Base-by-base conservation (phyloP, 768 basidiomycete species). In the Lentinula boryana region DNA sequence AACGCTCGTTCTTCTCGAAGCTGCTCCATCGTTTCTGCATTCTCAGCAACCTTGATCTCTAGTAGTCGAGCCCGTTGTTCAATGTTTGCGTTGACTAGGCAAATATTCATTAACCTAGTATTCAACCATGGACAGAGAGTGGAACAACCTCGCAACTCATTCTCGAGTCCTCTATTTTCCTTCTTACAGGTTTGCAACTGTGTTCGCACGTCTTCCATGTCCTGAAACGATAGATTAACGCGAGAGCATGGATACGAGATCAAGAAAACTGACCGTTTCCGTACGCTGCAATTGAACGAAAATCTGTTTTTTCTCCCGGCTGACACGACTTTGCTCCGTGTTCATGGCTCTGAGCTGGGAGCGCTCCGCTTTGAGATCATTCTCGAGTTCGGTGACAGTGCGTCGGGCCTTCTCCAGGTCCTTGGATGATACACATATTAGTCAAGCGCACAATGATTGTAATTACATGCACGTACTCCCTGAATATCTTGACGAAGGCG, bases 11-110 rank as follows among this genome's bases (percentile, higher is more conserved):
- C 93, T 62, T 88, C 82, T 21, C 93, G 83, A 35, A 95, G 76
- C 33, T 88, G 84, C 31, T 91, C 84, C 52, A 93, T 89, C 2
- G 83, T 82, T 61, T 84, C 82, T 0, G 77, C 72, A 61, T 92
- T 94, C 71, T 89, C 87, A 10, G 79, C 72, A 10, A 91, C 85
- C 60, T 83, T 87, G 49, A 72, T 75, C 69, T 90, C 86, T 12
- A 93, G 79, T 16, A 84, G 73, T 13, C 87, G 84, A 16, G 85
- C 84, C 65, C 87, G 90, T 68, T 92, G 88, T 65, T 92, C 92
- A 2, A 78, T 83, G 18, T 80, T 87, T 40, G 77, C 75, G 60
- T 87, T 91, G 59, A 74, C 89, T 89, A 16, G 18, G 12, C 8
- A 5, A 44, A 23, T 41, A 7, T 16, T 32, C 16, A 38, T 6